Evolutionary conservation across 257 asterid species (phyloP).

Genomic region (Thymus mandschuricus): DNA sequence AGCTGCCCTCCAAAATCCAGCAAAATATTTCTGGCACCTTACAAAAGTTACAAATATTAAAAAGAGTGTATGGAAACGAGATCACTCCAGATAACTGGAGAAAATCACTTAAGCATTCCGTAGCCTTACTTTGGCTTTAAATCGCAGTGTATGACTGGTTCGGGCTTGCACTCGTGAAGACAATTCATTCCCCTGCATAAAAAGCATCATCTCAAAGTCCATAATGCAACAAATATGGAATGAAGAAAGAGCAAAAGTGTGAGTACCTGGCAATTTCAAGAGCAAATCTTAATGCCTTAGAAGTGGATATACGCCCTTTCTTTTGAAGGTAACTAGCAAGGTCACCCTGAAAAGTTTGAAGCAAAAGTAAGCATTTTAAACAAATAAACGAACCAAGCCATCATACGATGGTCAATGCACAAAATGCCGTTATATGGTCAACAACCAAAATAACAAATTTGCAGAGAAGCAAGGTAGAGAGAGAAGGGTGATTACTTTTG

Average conservation of each 20-base stretch:
- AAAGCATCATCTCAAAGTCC: conserved; percentile 25
- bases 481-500: conserved; percentile 62
- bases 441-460: not conserved
- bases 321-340: conserved; percentile 76
- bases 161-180: conserved; percentile 98
- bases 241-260: conserved; percentile 8
- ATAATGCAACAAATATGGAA: conserved; percentile 9
- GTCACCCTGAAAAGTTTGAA: conserved; percentile 67
- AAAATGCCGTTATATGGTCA: not conserved
- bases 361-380: conserved; percentile 15
- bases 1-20: conserved; percentile 98
- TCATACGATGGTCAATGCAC: conserved; percentile 7
- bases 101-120: conserved; percentile 52
- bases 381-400: no score
- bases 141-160: conserved; percentile 89
- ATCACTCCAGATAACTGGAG: conserved; percentile 16
- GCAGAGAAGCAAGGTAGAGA: not conserved
- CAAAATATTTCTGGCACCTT: conserved; percentile 99
- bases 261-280: conserved; percentile 93
- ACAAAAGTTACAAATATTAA: conserved; percentile 71
- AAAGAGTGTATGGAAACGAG: conserved; percentile 32
- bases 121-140: conserved; percentile 96
- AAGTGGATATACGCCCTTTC: conserved; percentile 88
- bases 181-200: conserved; percentile 88
- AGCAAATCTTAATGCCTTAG: conserved; percentile 83